Conservation (phyloP, 2,329 filamentous ascomycete genomes). For the Alternaria longipes region DNA sequence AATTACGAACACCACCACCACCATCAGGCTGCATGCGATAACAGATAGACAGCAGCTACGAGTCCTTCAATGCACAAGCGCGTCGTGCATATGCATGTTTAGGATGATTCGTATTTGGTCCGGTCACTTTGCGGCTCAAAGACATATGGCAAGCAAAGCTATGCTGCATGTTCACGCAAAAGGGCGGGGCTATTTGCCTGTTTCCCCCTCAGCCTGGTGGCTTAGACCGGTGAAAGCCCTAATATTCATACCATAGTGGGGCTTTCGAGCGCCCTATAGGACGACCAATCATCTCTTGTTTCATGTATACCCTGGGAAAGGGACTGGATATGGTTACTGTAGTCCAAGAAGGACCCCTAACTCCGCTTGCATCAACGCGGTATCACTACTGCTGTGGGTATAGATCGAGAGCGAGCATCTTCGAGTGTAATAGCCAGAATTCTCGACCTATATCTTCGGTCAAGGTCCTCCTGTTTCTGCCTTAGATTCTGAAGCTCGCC, state of each 20-base stretch:
- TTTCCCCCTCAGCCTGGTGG: conserved; percentile 21
- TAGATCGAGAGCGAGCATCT: conserved; percentile 10
- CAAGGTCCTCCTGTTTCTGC: conserved; percentile 25
- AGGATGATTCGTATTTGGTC: conserved; percentile 14
- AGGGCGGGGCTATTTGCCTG: conserved; percentile 26
- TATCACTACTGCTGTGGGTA: conserved; percentile 19
- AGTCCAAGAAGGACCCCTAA: conserved; percentile 17
- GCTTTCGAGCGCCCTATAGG: conserved; percentile 23
- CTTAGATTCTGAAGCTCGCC: conserved; percentile 15
- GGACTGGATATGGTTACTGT: conserved; percentile 11
- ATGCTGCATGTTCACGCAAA: conserved; percentile 7
- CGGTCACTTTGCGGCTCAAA: conserved; percentile 33
- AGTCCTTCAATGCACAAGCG: conserved; percentile 24
- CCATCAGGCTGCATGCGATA: conserved; percentile 20
- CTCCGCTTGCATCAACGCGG: conserved; percentile 20
- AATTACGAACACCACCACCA: conserved; percentile 3
- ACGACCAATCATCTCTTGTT: conserved; percentile 22
- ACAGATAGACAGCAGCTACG: conserved; percentile 9
- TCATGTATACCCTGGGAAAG: conserved; percentile 6
- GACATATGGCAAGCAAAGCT: conserved; percentile 5
- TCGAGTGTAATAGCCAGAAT: conserved; percentile 13
- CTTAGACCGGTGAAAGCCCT: conserved; percentile 32
- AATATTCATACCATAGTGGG: conserved; percentile 22
- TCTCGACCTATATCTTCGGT: conserved; percentile 23
- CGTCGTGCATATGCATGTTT: conserved; percentile 19